Conservation (phyloP, 306 rosid species). For the Corylus heterophylla region DNA sequence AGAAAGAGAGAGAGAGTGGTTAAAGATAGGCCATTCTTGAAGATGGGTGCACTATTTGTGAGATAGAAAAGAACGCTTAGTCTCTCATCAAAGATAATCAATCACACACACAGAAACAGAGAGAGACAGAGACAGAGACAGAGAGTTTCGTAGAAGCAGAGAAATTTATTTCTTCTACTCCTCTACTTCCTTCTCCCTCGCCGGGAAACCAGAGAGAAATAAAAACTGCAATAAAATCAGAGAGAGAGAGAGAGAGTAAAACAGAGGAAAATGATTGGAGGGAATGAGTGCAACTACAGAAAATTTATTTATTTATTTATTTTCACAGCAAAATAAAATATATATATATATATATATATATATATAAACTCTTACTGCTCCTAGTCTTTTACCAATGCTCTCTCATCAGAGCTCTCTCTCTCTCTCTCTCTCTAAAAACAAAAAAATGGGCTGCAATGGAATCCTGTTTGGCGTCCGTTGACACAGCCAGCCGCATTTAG, state of each 20-base stretch:
- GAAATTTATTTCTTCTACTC: slow-evolving; percentile 78
- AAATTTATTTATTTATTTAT: slow-evolving; percentile 1
- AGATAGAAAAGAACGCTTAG: slow-evolving; percentile 17
- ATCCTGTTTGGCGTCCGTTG: slow-evolving; percentile 63
- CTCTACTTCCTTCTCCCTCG: slow-evolving; percentile 77
- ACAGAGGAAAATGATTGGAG: slow-evolving; percentile 69
- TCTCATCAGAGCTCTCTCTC: not conserved
- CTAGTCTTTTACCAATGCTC: not conserved
- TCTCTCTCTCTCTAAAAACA: not conserved
- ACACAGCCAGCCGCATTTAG: slow-evolving; percentile 34
- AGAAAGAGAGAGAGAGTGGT: not conserved
- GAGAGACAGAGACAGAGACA: not conserved
- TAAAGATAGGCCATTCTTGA: slow-evolving; percentile 36
- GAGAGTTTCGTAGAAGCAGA: slow-evolving; percentile 85
- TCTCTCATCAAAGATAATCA: slow-evolving; percentile 41
- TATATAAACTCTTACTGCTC: not conserved
- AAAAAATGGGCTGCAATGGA: slow-evolving; percentile 38
- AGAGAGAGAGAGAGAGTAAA: not conserved
- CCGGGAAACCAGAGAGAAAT: slow-evolving; percentile 65
- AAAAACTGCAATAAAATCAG: slow-evolving; percentile 19
- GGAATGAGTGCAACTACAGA: slow-evolving; percentile 42
- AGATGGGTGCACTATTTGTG: slow-evolving; percentile 26
- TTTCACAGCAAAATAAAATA: not conserved
- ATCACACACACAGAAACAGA: not conserved
- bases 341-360: not conserved